phyloP scores from a whole-genome alignment of 1,284 basidiomycete species.

The Sphaerobolus stellatus region DNA sequence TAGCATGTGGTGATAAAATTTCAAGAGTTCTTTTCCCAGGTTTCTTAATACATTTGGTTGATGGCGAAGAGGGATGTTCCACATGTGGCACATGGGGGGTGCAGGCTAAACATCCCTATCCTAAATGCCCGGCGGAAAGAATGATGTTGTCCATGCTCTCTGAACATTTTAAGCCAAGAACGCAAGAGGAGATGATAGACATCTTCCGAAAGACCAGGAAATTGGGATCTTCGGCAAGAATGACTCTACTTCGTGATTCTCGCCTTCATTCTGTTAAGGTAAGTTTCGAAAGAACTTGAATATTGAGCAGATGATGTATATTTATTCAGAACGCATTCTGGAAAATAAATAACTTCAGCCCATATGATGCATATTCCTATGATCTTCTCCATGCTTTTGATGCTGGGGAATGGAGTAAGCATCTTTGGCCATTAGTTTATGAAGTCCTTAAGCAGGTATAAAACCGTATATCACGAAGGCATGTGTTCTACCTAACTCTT shows the following conservation, averaged over 20 bases:
- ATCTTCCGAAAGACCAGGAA: not conserved
- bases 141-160: constrained; percentile 19
- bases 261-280: not conserved
- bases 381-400: not conserved
- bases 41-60: constrained; percentile 28
- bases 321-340: not conserved
- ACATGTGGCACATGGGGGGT: constrained; percentile 24
- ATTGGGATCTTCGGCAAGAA: not conserved
- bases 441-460: not conserved
- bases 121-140: constrained; percentile 23
- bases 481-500: no score
- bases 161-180: not conserved
- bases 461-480: no score
- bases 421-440: not conserved
- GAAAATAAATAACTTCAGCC: not conserved
- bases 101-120: constrained; percentile 28
- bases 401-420: not conserved
- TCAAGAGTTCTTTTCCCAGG: constrained; percentile 26
- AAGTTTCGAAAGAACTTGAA: not conserved
- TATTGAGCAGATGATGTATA: not conserved
- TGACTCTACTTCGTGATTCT: not conserved
- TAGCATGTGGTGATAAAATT: constrained; percentile 23
- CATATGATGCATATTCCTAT: not conserved
- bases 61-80: constrained; percentile 29
- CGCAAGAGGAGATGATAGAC: not conserved